Conservation (phyloP, 2,329 filamentous ascomycete genomes). For the Coniella vitis region DNA sequence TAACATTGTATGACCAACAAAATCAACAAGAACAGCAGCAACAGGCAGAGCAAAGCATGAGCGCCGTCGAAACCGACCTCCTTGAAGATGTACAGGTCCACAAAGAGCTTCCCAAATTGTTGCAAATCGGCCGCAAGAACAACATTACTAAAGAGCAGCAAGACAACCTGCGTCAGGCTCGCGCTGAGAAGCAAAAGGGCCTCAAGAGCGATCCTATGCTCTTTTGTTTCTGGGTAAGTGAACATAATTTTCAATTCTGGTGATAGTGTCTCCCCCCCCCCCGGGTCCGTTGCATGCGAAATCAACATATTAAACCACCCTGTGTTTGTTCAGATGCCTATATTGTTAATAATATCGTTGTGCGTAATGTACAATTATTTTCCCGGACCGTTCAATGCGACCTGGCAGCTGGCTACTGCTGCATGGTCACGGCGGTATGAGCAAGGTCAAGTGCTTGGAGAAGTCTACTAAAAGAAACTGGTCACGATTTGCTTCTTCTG, state of each 20-base stretch:
- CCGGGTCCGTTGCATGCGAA: too few species aligned
- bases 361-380: constrained; percentile 13
- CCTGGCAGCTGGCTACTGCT: constrained; percentile 2
- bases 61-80: too few species aligned
- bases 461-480: not conserved
- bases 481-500: too few species aligned
- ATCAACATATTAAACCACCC: too few species aligned
- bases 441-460: constrained; percentile 8
- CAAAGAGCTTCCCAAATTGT: constrained; percentile 32
- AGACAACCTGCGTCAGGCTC: constrained; percentile 53
- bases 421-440: not conserved
- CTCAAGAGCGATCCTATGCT: constrained; percentile 58
- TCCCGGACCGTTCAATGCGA: constrained; percentile 5
- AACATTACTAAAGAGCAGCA: constrained; percentile 59
- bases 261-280: too few species aligned
- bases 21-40: constrained; percentile 13
- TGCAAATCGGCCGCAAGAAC: constrained; percentile 57
- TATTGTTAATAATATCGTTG: constrained; percentile 12
- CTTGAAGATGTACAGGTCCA: constrained; percentile 18
- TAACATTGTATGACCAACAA: constrained; percentile 43
- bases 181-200: constrained; percentile 56
- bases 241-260: too few species aligned
- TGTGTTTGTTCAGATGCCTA: constrained; percentile 6
- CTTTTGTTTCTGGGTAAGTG: constrained; percentile 61
- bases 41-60: not conserved